A percentile compares a stretch with the other conserved stretches of the same genome.
These are phyloP conservation scores for Forsythia viridissima DNA, from an alignment of 257 asterid genomes.

Conservation along the genomic window DNA sequence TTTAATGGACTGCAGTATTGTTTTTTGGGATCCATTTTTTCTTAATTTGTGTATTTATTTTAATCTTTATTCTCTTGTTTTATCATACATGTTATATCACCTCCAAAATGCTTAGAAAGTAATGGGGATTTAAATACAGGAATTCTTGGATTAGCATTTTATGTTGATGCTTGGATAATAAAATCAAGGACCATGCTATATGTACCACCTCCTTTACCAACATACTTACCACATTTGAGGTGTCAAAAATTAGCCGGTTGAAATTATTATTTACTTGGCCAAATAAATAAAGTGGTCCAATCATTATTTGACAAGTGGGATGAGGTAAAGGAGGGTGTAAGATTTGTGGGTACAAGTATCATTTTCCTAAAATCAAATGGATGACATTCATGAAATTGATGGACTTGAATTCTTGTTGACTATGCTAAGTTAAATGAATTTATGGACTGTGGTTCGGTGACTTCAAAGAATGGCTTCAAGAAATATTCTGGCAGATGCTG, in stretches of 20 bases:
- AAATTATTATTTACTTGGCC: too few relatives aligned
- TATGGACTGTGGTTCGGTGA: background rate
- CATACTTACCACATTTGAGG: too few relatives aligned
- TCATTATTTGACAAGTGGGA: too few relatives aligned
- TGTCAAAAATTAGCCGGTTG: too few relatives aligned
- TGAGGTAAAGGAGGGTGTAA: too few relatives aligned
- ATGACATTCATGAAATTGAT: background rate
- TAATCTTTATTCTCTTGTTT: background rate
- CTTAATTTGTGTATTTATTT: background rate
- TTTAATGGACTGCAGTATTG: conserved; percentile 8
- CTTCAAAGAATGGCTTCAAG: background rate
- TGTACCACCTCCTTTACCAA: too few relatives aligned
- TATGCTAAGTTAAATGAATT: too few relatives aligned
- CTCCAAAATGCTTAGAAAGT: background rate
- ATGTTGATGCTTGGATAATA: background rate
- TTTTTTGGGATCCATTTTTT: background rate
- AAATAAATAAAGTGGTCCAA: too few relatives aligned
- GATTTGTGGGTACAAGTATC: too few relatives aligned
- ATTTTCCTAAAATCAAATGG: background rate
- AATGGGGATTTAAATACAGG: background rate
- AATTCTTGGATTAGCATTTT: background rate
- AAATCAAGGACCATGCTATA: too few relatives aligned
- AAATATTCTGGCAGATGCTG: background rate
- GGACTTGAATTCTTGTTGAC: background rate
- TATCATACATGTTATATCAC: background rate